These are phyloP conservation scores for Aspergillus avenaceus DNA, from an alignment of 495 filamentous ascomycete species.

Conservation along the genomic window DNA sequence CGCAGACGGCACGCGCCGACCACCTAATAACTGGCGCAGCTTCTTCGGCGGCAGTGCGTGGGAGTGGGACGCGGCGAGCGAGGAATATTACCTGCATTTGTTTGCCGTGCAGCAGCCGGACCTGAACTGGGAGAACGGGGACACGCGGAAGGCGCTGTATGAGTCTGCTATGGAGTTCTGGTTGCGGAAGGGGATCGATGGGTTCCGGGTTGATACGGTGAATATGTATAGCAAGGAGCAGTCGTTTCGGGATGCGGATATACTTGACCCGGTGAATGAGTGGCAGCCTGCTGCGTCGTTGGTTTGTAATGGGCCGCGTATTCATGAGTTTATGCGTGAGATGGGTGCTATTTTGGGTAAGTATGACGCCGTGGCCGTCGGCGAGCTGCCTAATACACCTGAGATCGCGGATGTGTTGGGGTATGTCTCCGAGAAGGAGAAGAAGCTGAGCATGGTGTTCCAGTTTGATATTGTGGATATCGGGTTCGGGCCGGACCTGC, in stretches of 20 bases:
- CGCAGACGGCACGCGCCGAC: slow-evolving; percentile 41
- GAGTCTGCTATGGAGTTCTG: slow-evolving; percentile 50
- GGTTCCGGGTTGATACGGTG: slow-evolving; percentile 55
- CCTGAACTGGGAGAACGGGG: slow-evolving; percentile 52
- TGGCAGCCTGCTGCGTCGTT: slow-evolving; percentile 42
- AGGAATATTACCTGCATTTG: slow-evolving; percentile 53
- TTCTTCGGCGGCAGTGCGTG: slow-evolving; percentile 50
- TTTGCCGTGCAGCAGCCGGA: slow-evolving; percentile 51
- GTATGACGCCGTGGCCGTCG: slow-evolving; percentile 48
- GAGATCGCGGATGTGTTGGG: slow-evolving; percentile 38
- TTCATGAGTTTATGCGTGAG: slow-evolving; percentile 51
- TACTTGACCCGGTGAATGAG: slow-evolving; percentile 31
- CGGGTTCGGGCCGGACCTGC: slow-evolving; percentile 33
- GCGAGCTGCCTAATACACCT: slow-evolving; percentile 46
- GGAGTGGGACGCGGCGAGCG: slow-evolving; percentile 47
- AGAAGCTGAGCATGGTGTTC: slow-evolving; percentile 54
- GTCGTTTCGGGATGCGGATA: slow-evolving; percentile 39
- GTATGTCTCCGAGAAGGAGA: slow-evolving; percentile 40
- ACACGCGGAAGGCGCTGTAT: slow-evolving; percentile 50
- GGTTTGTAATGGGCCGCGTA: slow-evolving; percentile 54
- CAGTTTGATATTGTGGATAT: slow-evolving; percentile 50
- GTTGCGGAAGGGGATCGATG: slow-evolving; percentile 46
- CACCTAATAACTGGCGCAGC: slow-evolving; percentile 56
- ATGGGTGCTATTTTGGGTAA: slow-evolving; percentile 40
- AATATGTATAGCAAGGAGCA: slow-evolving; percentile 50